These are phyloP conservation scores for Crucibulum laeve DNA, from an alignment of 768 basidiomycete species.

Conservation along the genomic window DNA sequence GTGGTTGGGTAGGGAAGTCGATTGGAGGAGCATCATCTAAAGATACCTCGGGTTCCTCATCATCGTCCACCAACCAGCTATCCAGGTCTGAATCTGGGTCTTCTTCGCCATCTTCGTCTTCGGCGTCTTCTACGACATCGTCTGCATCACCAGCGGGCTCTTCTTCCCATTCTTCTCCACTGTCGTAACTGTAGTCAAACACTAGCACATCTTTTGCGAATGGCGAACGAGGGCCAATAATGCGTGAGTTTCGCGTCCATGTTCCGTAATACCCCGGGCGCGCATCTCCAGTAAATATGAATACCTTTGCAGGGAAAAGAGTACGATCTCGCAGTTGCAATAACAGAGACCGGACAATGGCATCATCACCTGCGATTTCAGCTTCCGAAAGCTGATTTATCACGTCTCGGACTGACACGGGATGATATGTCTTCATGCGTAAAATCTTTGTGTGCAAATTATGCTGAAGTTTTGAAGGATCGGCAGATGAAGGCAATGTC, in stretches of 20 bases:
- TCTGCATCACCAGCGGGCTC: slow-evolving; percentile 80
- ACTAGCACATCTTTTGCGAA: slow-evolving; percentile 72
- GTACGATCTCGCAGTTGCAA: slow-evolving; percentile 56
- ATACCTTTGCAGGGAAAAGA: slow-evolving; percentile 68
- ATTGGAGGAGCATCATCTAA: slow-evolving; percentile 25
- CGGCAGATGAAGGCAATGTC: slow-evolving; percentile 23
- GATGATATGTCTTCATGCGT: slow-evolving; percentile 31
- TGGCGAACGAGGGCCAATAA: slow-evolving; percentile 81
- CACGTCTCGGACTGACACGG: slow-evolving; percentile 37
- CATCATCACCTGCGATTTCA: slow-evolving; percentile 69
- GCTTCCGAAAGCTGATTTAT: slow-evolving; percentile 70
- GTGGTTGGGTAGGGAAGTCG: slow-evolving; percentile 19
- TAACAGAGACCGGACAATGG: slow-evolving; percentile 62
- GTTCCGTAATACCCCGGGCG: slow-evolving; percentile 95
- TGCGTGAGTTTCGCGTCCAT: slow-evolving; percentile 78
- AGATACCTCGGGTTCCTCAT: slow-evolving; percentile 44
- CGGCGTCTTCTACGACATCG: slow-evolving; percentile 68
- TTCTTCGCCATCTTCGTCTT: slow-evolving; percentile 53
- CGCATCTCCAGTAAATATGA: slow-evolving; percentile 80
- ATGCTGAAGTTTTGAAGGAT: slow-evolving; percentile 12
- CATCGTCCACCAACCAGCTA: slow-evolving; percentile 76
- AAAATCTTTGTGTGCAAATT: slow-evolving; percentile 8
- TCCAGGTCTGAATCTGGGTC: slow-evolving; percentile 75
- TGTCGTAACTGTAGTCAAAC: slow-evolving; percentile 90
- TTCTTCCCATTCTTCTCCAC: slow-evolving; percentile 94